Evolutionary conservation across 495 filamentous ascomycete species (phyloP).

Genomic region (Bombardia bombarda): DNA sequence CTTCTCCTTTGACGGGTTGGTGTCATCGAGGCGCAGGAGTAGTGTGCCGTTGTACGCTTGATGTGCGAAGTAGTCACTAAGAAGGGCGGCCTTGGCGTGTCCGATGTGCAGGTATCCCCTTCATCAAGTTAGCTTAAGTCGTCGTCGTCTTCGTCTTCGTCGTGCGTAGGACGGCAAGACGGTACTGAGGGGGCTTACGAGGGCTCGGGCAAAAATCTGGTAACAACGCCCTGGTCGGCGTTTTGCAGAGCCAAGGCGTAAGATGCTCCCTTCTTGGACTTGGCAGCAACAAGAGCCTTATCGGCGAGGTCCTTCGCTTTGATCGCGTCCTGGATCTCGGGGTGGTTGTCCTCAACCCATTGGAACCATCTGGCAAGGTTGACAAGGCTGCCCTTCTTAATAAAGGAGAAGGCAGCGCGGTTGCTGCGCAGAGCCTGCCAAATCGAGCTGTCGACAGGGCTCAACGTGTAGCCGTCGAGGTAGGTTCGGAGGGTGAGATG

Average conservation of each 20-base stretch:
- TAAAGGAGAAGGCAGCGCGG: slow-evolving; percentile 69
- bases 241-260: slow-evolving; percentile 87
- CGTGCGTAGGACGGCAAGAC: no score
- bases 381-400: slow-evolving; percentile 67
- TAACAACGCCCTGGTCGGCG: slow-evolving; percentile 87
- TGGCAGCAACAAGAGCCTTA: slow-evolving; percentile 62
- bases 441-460: slow-evolving; percentile 69
- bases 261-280: slow-evolving; percentile 74
- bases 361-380: slow-evolving; percentile 86
- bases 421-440: slow-evolving; percentile 84
- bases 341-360: slow-evolving; percentile 74
- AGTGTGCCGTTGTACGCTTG: slow-evolving; percentile 78
- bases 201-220: slow-evolving; percentile 91
- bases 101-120: slow-evolving; percentile 90
- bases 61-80: slow-evolving; percentile 93
- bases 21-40: slow-evolving; percentile 83
- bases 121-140: no score
- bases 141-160: no score
- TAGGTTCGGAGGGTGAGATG: slow-evolving; percentile 82
- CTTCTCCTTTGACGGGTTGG: slow-evolving; percentile 90
- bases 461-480: slow-evolving; percentile 72
- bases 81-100: slow-evolving; percentile 84
- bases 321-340: slow-evolving; percentile 51
- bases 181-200: no score
- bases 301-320: slow-evolving; percentile 53